A percentile compares a stretch with the other conserved stretches of the same genome.
phyloP scores from a whole-genome alignment of 2,329 filamentous ascomycete species.

The Botrytis deweyae region DNA sequence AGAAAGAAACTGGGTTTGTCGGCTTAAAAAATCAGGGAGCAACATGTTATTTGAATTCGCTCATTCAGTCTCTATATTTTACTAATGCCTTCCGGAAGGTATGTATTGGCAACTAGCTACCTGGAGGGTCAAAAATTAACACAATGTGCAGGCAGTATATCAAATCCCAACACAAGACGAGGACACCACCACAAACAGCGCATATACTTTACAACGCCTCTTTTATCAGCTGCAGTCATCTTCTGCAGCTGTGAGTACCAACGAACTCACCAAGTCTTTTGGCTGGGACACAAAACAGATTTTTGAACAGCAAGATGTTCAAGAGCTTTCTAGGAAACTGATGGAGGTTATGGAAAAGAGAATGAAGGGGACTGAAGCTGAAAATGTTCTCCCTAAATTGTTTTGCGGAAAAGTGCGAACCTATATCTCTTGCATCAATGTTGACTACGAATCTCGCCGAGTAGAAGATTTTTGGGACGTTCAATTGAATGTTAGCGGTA shows the following conservation, averaged over 20 bases:
- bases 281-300: slow-evolving; percentile 98
- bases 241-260: slow-evolving; percentile 78
- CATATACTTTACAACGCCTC: slow-evolving; percentile 87
- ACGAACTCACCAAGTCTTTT: slow-evolving; percentile 92
- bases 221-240: slow-evolving; percentile 95
- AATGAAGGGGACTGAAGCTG: slow-evolving; percentile 94
- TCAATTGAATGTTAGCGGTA: slow-evolving; percentile 92
- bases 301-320: slow-evolving; percentile 98
- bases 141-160: slow-evolving; percentile 72
- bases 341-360: slow-evolving; percentile 97
- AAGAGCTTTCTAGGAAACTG: slow-evolving; percentile 91
- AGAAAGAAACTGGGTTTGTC: slow-evolving; percentile 96
- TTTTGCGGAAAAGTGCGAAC: slow-evolving; percentile 99
- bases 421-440: slow-evolving; percentile 97
- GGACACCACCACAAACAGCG: slow-evolving; percentile 78
- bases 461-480: slow-evolving; percentile 99
- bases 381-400: slow-evolving; percentile 84
- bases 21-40: slow-evolving; percentile 96
- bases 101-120: slow-evolving; percentile 25
- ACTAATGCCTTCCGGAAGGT: slow-evolving; percentile 93
- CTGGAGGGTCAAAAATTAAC: slow-evolving; percentile 22
- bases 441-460: slow-evolving; percentile 93
- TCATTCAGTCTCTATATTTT: slow-evolving; percentile 81
- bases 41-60: slow-evolving; percentile 83
- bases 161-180: slow-evolving; percentile 92